A percentile compares a stretch with the other conserved stretches of the same genome.
phyloP scores from a whole-genome alignment of 2,329 filamentous ascomycete species.

The Fusarium buharicum region DNA sequence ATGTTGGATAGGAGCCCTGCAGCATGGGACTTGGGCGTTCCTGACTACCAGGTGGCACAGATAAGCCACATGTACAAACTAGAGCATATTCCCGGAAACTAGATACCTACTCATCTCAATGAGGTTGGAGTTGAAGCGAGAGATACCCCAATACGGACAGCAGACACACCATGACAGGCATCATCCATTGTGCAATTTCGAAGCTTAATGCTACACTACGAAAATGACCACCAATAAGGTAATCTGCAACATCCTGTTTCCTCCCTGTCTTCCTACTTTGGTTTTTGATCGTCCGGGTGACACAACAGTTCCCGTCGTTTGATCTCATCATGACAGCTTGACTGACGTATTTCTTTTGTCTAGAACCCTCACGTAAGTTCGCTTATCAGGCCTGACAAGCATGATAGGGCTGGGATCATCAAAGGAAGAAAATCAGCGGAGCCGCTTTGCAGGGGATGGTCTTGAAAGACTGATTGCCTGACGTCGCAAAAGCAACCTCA shows the following conservation, averaged over 20 bases:
- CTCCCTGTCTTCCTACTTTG: conserved; percentile 3
- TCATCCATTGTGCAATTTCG: conserved; percentile 11
- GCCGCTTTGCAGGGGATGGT: conserved; percentile 25
- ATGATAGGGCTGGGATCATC: conserved; percentile 1
- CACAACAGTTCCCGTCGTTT: conserved; percentile 17
- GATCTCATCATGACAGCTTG: conserved; percentile 39
- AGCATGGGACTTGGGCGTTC: conserved; percentile 25
- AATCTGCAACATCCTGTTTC: conserved; percentile 1
- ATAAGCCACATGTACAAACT: conserved; percentile 34
- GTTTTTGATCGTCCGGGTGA: conserved; percentile 27
- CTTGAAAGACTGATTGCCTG: conserved; percentile 20
- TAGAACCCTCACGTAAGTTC: background rate
- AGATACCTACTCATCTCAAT: conserved; percentile 46
- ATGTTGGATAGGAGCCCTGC: conserved; percentile 20
- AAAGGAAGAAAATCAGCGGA: conserved; percentile 20
- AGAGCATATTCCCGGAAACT: conserved; percentile 28
- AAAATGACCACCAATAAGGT: conserved; percentile 19
- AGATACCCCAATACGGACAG: conserved; percentile 38
- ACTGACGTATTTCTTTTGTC: conserved; percentile 29
- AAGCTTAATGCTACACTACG: background rate
- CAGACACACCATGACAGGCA: conserved; percentile 22
- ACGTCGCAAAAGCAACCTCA: conserved; percentile 36
- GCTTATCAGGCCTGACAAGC: conserved; percentile 8
- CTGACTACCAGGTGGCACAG: conserved; percentile 26
- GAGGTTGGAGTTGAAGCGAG: conserved; percentile 34